Base-by-base conservation (phyloP, 805 yeast genomes). In the Starmerella sirachaensis region DNA sequence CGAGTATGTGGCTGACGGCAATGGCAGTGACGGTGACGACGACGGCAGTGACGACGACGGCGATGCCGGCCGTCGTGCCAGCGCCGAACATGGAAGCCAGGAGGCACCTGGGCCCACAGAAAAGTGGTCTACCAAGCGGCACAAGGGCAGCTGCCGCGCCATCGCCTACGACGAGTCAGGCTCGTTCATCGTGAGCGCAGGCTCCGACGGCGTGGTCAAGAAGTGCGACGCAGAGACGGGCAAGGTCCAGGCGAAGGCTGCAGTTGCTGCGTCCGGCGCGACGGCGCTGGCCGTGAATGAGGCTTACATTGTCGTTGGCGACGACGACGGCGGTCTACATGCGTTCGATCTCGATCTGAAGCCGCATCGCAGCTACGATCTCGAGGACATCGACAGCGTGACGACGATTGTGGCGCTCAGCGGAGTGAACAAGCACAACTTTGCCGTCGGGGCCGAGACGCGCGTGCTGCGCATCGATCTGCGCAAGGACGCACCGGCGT, bases 81-180 rank as follows among this genome's bases (percentile, higher is more conserved):
- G n/a, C n/a, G n/a, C n/a, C n/a, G n/a, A n/a, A n/a, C n/a, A n/a
- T n/a, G n/a, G n/a, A n/a, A n/a, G n/a, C n/a, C n/a, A n/a, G n/a
- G n/a, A n/a, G n/a, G n/a, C n/a, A n/a, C n/a, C n/a, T n/a, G n/a
- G n/a, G n/a, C 58, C 57, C 10, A 48, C 46, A 9, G 43, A 41
- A 14, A 35, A 63, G 14, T 88, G 98, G 98, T 72, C 78, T 38
- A 86, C 96, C 0, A 81, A 73, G 51, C 70, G 97, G 54, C 97
- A 88, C 55, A 85, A 84, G 56, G 86, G 84, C 1, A 78, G 93
- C 46, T 83, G 93, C 43, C 63, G 98, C 29, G 72, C 79, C 4
- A 61, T 82, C 2, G 62, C 72, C 6, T 76, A 83, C 56, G 27
- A 29, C 19, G 38, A 31, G 13, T 63, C 69, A 1, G 84, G 84